phyloP scores from a whole-genome alignment of 768 basidiomycete genomes.

The Astraeus odoratus region DNA sequence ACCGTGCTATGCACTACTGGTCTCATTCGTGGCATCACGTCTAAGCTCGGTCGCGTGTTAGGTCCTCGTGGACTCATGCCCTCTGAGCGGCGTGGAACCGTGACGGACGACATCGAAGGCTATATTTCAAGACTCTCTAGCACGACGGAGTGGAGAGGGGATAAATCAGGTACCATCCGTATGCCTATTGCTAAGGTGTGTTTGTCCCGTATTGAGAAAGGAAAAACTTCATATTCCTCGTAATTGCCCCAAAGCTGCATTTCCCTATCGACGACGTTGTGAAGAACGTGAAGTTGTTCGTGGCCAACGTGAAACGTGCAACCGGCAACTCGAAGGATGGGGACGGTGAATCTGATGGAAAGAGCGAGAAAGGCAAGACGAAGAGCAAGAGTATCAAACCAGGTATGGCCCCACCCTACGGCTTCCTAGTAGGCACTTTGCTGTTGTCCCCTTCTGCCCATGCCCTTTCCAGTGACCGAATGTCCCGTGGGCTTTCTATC shows the following conservation, averaged over 20 bases:
- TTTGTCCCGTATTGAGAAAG: conserved; percentile 1
- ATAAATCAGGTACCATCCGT: conserved; percentile 78
- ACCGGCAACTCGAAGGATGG: conserved; percentile 61
- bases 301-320: conserved; percentile 64
- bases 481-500: background rate
- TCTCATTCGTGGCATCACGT: conserved; percentile 71
- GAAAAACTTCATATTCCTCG: background rate
- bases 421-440: no score
- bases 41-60: conserved; percentile 71
- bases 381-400: conserved; percentile 41
- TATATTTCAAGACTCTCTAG: conserved; percentile 77
- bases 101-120: conserved; percentile 80
- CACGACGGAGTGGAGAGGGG: conserved; percentile 89
- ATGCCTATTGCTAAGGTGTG: conserved; percentile 73
- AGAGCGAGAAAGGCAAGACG: conserved; percentile 31
- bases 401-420: conserved; percentile 19
- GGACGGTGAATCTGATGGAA: conserved; percentile 32
- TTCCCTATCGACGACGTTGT: conserved; percentile 72
- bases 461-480: background rate
- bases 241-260: conserved; percentile 42
- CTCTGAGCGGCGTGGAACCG: conserved; percentile 87
- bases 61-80: conserved; percentile 96
- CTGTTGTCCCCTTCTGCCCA: background rate
- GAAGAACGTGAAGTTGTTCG: conserved; percentile 72
- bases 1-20: conserved; percentile 79